Base-by-base conservation (phyloP, 2,329 filamentous ascomycete genomes). In the Davidsoniella virescens region DNA sequence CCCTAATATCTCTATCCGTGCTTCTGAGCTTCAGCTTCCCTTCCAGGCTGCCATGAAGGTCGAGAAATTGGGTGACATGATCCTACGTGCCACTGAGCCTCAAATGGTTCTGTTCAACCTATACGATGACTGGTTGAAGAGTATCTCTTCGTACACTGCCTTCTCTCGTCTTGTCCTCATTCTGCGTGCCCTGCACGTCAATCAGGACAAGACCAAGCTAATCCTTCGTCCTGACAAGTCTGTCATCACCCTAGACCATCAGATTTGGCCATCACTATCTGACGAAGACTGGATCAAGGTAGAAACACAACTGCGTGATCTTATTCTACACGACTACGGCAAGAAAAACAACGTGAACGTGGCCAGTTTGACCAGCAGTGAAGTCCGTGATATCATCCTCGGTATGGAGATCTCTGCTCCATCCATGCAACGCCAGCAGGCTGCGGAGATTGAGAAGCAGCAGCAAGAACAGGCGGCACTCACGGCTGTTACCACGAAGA, bases 281-380 rank as follows among this genome's bases (percentile, higher is more conserved):
- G 92, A 98, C 56, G 92, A 98, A 59, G 88, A 94, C 55, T 98
- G 92, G 92, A 92, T 98, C 67, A 95, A 95, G 76, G 87, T 98
- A n/a, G 92, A 98, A 72, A 87, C 87, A 43, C 86, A 94, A 62
- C 71, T 98, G 40, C 82, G 92, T 64, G 92, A 98, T 70, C 70
- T 98, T 56, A 98, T 98, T 59, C 64, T 98, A 57, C 95, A 96
- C 58, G 92, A 98, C 63, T 98, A 98, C 63, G 92, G 92, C 62
- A 98, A 96, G 77, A 98, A 98, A 76, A 98, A 98, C 72, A 98
- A 96, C 59, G 92, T 98, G 70, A 98, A 98, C 59, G 90, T 92
- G 10, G 93, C 93, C 14, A 94, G 87, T 64, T 73, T 98, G 66
- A 98, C 92, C 1, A 94, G 80, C 62, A 94, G 85, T 59, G 92